Conservation (phyloP, 805 yeast species). For the Kodamaea jinghongensis region DNA sequence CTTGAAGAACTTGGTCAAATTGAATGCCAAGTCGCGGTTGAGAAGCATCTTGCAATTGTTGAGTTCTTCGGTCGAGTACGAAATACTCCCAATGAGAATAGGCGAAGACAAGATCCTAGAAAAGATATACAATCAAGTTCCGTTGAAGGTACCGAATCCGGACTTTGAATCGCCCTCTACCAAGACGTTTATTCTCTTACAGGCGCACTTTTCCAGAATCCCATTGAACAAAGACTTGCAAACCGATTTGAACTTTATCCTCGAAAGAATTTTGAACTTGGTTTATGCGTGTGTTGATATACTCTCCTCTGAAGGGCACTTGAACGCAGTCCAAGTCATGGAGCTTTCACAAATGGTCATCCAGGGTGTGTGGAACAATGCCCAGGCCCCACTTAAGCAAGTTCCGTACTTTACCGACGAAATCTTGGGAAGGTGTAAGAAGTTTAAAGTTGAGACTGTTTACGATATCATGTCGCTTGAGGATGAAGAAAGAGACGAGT, state of each 20-base stretch:
- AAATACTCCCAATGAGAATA: constrained; percentile 55
- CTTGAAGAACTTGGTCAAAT: constrained; percentile 57
- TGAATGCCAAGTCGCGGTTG: constrained; percentile 56
- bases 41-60: constrained; percentile 62
- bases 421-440: constrained; percentile 53
- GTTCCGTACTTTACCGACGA: constrained; percentile 62
- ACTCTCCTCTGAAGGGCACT: constrained; percentile 73
- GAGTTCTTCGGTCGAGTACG: constrained; percentile 72
- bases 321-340: constrained; percentile 79
- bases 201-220: constrained; percentile 75
- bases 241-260: constrained; percentile 52
- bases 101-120: constrained; percentile 52
- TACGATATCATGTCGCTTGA: constrained; percentile 79
- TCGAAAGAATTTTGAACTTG: constrained; percentile 49
- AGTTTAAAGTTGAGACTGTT: constrained; percentile 61
- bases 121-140: constrained; percentile 57
- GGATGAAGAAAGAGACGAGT: constrained; percentile 66
- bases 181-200: constrained; percentile 73
- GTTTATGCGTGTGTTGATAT: constrained; percentile 71
- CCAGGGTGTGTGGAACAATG: constrained; percentile 76
- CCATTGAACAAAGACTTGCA: constrained; percentile 56
- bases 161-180: constrained; percentile 54
- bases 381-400: constrained; percentile 75
- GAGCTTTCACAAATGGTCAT: constrained; percentile 85
- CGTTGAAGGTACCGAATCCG: constrained; percentile 48